phyloP scores from a whole-genome alignment of 1,139 yeast species.

The Spathaspora sp. region DNA sequence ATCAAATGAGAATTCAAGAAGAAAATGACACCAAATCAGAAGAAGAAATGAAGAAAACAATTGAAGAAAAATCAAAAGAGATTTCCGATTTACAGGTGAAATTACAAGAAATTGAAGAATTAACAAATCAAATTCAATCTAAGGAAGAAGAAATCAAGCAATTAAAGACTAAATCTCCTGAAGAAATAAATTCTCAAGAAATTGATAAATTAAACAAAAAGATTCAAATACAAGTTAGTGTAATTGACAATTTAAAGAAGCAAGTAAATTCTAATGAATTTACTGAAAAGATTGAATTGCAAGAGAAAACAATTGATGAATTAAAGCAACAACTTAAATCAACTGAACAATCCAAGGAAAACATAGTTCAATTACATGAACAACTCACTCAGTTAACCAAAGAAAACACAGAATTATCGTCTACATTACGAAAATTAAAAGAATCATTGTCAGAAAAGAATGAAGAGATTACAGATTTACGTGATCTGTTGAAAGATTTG shows the following conservation, averaged over 20 bases:
- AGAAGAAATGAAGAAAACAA: constrained; percentile 2
- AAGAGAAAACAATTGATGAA: constrained; percentile 13
- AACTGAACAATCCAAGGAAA: constrained; percentile 7
- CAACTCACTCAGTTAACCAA: constrained; percentile 3
- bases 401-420: constrained; percentile 19
- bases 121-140: not conserved
- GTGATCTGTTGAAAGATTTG: constrained; percentile 70
- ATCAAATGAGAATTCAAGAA: not conserved
- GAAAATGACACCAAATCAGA: too few species aligned
- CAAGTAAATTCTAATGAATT: not conserved
- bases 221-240: constrained; percentile 3
- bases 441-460: constrained; percentile 26
- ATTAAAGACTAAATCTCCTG: not conserved
- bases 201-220: constrained; percentile 18
- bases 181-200: constrained; percentile 6
- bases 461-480: constrained; percentile 58
- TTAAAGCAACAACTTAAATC: constrained; percentile 12
- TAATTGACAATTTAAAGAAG: constrained; percentile 9
- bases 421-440: constrained; percentile 15
- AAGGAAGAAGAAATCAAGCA: not conserved
- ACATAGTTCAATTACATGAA: constrained; percentile 5
- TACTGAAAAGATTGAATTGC: constrained; percentile 2
- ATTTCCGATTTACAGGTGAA: not conserved
- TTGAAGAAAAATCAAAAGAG: not conserved
- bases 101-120: not conserved